phyloP scores from a whole-genome alignment of 2,329 filamentous ascomycete species.

The Sporothrix brunneoviolacea region DNA sequence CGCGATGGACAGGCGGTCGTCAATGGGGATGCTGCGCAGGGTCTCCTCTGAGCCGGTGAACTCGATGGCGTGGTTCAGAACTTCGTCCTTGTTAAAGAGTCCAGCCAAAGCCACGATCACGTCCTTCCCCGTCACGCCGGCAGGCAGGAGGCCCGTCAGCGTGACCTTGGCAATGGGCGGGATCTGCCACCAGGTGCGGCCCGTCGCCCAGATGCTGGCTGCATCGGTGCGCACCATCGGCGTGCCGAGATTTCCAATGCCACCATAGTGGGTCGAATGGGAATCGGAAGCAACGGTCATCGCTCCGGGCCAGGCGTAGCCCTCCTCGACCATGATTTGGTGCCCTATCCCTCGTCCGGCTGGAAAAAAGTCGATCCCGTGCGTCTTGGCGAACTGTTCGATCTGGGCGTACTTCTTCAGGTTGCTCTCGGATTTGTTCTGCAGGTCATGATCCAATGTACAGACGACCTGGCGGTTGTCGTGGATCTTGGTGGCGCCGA shows the following conservation, averaged over 20 bases:
- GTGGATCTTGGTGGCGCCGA: slow-evolving; percentile 68
- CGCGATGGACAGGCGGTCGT: slow-evolving; percentile 62
- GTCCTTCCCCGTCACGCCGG: slow-evolving; percentile 85
- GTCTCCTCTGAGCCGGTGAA: slow-evolving; percentile 78
- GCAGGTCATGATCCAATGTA: slow-evolving; percentile 82
- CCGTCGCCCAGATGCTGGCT: slow-evolving; percentile 77
- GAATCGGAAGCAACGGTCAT: slow-evolving; percentile 71
- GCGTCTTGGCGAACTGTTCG: slow-evolving; percentile 70
- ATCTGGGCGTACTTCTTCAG: slow-evolving; percentile 78
- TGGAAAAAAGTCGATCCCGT: slow-evolving; percentile 71
- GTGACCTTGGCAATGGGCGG: slow-evolving; percentile 73
- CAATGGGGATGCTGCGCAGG: slow-evolving; percentile 57
- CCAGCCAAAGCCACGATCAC: slow-evolving; percentile 86
- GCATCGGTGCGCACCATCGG: slow-evolving; percentile 84
- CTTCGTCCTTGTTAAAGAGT: slow-evolving; percentile 78
- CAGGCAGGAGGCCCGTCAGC: slow-evolving; percentile 66
- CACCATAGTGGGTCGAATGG: slow-evolving; percentile 81
- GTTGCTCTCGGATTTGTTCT: slow-evolving; percentile 73
- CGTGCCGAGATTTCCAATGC: slow-evolving; percentile 68
- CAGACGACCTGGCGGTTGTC: slow-evolving; percentile 70
- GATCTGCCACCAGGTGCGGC: slow-evolving; percentile 80
- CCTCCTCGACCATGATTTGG: slow-evolving; percentile 86
- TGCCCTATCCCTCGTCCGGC: slow-evolving; percentile 49
- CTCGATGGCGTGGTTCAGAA: slow-evolving; percentile 86
- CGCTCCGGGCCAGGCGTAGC: slow-evolving; percentile 75